These are phyloP conservation scores for Daucus carota DNA, from an alignment of 129 eudicot genomes.

Conservation along the genomic window DH1_v3.0 NC_030387.2:39556001-39556500, in stretches of 20 bases:
- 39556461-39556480: not conserved
- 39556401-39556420: not conserved
- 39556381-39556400: not conserved
- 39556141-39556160: not conserved
- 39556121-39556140: conserved; percentile 1
- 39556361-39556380: not conserved
- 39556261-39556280: no score
- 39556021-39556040: conserved; percentile 63
- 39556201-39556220: not conserved
- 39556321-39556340: not conserved
- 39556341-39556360: not conserved
- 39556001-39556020: conserved; percentile 76
- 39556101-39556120: not conserved
- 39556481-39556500: not conserved
- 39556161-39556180: not conserved
- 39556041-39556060: conserved; percentile 46
- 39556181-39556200: not conserved
- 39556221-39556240: not conserved
- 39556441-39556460: no score
- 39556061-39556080: not conserved
- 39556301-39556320: not conserved
- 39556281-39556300: no score
- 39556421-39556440: not conserved
- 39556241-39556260: not conserved
- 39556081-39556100: not conserved